Conservation (phyloP, 176 grass and related monocot species). For the Avena sativa region DNA sequence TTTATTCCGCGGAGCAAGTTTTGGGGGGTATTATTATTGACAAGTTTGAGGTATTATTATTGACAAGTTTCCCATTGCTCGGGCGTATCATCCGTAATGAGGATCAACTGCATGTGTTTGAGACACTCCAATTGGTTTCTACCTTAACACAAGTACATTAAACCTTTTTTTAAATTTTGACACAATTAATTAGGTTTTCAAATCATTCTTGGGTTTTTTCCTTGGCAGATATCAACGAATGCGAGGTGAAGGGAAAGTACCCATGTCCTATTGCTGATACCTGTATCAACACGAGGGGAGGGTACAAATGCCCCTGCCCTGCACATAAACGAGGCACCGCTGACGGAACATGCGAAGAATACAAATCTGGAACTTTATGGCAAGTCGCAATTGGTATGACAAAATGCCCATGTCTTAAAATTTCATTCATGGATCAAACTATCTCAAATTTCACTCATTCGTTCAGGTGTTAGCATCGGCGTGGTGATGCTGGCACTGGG, state of each 20-base stretch:
- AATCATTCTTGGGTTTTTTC: background rate
- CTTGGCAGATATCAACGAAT: conserved; percentile 56
- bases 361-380: background rate
- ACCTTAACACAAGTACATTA: no score
- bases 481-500: conserved; percentile 22
- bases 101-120: no score
- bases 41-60: no score
- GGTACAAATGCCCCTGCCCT: conserved; percentile 48
- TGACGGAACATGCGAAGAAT: conserved; percentile 18
- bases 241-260: conserved; percentile 1
- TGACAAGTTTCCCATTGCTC: no score
- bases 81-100: no score
- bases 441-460: background rate
- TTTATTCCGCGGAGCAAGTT: no score
- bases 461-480: conserved; percentile 39
- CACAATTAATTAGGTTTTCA: background rate
- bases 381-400: conserved; percentile 38
- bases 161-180: no score
- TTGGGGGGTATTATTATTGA: no score
- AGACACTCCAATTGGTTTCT: no score
- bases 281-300: conserved; percentile 39
- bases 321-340: background rate
- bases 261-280: conserved; percentile 12
- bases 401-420: background rate
- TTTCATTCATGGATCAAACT: background rate